Evolutionary conservation across 2,329 filamentous ascomycete genomes (phyloP), one percentile per base, ranked within the genome.

Genomic region (Incumbomyces delicatus): DNA sequence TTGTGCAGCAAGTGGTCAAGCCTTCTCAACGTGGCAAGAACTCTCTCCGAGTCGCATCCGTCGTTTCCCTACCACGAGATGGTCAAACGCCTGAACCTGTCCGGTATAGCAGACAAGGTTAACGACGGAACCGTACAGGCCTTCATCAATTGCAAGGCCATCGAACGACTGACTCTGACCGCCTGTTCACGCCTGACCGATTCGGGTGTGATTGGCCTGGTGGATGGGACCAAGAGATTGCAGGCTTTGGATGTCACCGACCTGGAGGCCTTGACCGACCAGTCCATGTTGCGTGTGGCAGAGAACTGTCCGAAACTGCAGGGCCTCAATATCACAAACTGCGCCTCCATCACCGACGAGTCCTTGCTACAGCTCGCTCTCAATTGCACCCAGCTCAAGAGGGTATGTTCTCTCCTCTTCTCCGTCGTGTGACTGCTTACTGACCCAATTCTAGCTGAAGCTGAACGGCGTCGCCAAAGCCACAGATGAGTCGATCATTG

Each of bases 161-260:
- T 98, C 50, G 92, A 98, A 70, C 82, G 92, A 22, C 70, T 98
- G 57, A 98, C 92, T 2, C 69, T 98, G 61, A 95, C 92, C 30
- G 88, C 87, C 66, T 98, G 92, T 72, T 78, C 76, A 31, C 80
- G 83, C 53, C 70, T 98, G 55, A 92, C 88, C 44, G 92, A 98
- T 62, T 73, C 78, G 34, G 90, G 89, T 37, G 73, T 98, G 32
- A 83, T 82, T 46, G 80, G 81, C 36, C 78, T 98, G 49, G 75
- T 98, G 36, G 73, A 82, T 50, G 83, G 83, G 53, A 95, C 89
- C 66, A 71, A 76, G 44, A 83, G 87, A 56, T 74, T 98, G 20
- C 77, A 95, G 48, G 92, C 92, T 22, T 71, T 98, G 48, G 92
- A 98, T 62, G 83, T 98, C 17, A 94, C 89, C 2, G 82, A 84